phyloP scores from a whole-genome alignment of 176 grass and related monocot species.

The Panicum miliaceum region DNA sequence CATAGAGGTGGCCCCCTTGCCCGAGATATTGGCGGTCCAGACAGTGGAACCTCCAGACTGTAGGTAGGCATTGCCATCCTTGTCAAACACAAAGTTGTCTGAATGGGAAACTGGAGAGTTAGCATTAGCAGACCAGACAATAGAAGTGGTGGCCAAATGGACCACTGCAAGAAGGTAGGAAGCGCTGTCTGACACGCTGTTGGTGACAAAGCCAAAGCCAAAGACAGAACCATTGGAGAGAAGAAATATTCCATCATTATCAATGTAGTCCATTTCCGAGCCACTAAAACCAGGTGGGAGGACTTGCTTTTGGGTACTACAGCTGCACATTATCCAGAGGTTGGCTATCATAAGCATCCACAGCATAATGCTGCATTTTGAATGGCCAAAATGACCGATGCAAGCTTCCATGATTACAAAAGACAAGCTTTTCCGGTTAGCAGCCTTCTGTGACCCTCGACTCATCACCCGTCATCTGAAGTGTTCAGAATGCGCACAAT shows the following conservation, averaged over 20 bases:
- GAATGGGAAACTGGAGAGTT: constrained; percentile 58
- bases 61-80: constrained; percentile 73
- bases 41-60: constrained; percentile 54
- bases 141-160: constrained; percentile 50
- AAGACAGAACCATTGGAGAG: constrained; percentile 70
- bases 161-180: constrained; percentile 68
- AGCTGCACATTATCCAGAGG: constrained; percentile 44
- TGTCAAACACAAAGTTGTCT: constrained; percentile 70
- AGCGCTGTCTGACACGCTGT: constrained; percentile 41
- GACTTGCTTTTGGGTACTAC: constrained; percentile 58
- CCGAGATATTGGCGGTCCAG: constrained; percentile 70
- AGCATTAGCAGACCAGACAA: constrained; percentile 81
- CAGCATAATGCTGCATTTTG: constrained; percentile 22
- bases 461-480: constrained; percentile 21
- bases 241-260: constrained; percentile 75
- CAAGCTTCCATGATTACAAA: constrained; percentile 35
- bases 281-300: constrained; percentile 57
- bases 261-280: constrained; percentile 84
- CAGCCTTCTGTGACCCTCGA: constrained; percentile 42
- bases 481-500: not conserved
- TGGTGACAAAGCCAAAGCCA: constrained; percentile 76
- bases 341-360: constrained; percentile 39
- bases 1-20: constrained; percentile 58
- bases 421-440: not conserved
- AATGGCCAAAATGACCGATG: not conserved